Conservation (phyloP, 352 stramenopile species). For the Phytophthora nicotianae region DNA sequence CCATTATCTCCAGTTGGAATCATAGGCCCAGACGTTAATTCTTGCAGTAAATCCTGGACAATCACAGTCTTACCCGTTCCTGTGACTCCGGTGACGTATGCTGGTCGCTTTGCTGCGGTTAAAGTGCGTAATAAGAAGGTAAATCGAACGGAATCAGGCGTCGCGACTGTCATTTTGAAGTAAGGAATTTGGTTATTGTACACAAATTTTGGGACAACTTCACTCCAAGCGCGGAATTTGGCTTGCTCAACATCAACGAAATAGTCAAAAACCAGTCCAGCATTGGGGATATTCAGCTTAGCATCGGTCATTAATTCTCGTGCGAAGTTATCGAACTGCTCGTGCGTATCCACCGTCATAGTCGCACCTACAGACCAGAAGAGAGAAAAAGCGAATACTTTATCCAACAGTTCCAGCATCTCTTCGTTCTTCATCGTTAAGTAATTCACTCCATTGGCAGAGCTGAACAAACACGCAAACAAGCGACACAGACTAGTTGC, state of each 20-base stretch:
- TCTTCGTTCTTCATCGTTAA: slow-evolving; percentile 39
- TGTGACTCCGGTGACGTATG: slow-evolving; percentile 90
- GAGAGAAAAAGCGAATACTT: slow-evolving; percentile 90
- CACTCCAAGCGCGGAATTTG: slow-evolving; percentile 57
- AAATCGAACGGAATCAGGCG: slow-evolving; percentile 74
- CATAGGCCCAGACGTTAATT: slow-evolving; percentile 41
- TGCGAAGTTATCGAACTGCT: slow-evolving; percentile 82
- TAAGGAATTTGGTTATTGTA: slow-evolving; percentile 66
- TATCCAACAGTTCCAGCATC: slow-evolving; percentile 63
- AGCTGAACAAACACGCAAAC: slow-evolving; percentile 83
- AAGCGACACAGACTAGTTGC: slow-evolving; percentile 87
- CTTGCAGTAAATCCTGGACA: slow-evolving; percentile 76
- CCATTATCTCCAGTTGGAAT: slow-evolving; percentile 18
- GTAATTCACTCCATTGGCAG: slow-evolving; percentile 33
- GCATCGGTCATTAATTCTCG: slow-evolving; percentile 58
- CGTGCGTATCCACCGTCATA: slow-evolving; percentile 75
- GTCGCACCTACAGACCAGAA: slow-evolving; percentile 92
- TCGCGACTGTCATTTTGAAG: slow-evolving; percentile 86
- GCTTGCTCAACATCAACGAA: slow-evolving; percentile 73
- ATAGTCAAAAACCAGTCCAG: slow-evolving; percentile 85
- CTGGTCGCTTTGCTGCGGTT: slow-evolving; percentile 68
- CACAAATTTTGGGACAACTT: slow-evolving; percentile 72
- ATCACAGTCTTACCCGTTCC: slow-evolving; percentile 92
- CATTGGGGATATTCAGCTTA: slow-evolving; percentile 61
- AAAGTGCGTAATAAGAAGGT: slow-evolving; percentile 63